Evolutionary conservation across 768 basidiomycete genomes (phyloP).

Genomic region (Lentinula sp.): DNA sequence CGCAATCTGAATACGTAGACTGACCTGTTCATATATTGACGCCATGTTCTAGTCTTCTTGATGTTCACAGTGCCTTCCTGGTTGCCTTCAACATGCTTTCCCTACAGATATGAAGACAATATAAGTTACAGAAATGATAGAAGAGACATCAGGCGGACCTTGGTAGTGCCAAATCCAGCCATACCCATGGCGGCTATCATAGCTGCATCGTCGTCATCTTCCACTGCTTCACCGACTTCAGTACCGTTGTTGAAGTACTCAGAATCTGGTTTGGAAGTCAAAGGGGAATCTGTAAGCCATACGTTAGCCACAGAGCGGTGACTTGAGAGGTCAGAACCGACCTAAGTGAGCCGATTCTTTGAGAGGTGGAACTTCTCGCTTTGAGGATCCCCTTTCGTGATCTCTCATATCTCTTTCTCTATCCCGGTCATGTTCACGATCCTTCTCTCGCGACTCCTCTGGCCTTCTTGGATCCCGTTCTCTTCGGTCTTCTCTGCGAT

Average conservation of each 20-base stretch:
- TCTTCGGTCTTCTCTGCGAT: slow-evolving; percentile 18
- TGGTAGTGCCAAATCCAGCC: slow-evolving; percentile 81
- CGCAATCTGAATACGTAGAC: slow-evolving; percentile 13
- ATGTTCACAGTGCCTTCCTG: slow-evolving; percentile 63
- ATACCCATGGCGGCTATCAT: slow-evolving; percentile 94
- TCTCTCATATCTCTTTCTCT: slow-evolving; percentile 35
- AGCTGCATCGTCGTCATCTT: slow-evolving; percentile 59
- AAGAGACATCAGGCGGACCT: slow-evolving; percentile 42
- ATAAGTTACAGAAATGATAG: background rate
- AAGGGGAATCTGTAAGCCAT: slow-evolving; percentile 13
- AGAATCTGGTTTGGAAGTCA: slow-evolving; percentile 29
- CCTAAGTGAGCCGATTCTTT: background rate
- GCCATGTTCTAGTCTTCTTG: slow-evolving; percentile 88
- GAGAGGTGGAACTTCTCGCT: slow-evolving; percentile 23
- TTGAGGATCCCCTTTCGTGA: slow-evolving; percentile 21
- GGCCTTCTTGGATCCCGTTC: slow-evolving; percentile 20
- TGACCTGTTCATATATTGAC: slow-evolving; percentile 97
- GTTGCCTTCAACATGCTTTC: slow-evolving; percentile 76
- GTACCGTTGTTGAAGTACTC: slow-evolving; percentile 28
- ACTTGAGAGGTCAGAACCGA: background rate
- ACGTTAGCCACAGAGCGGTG: background rate
- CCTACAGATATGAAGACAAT: slow-evolving; percentile 32
- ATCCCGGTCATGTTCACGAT: slow-evolving; percentile 32
- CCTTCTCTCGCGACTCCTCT: slow-evolving; percentile 24
- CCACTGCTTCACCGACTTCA: slow-evolving; percentile 43